Evolutionary conservation across 1,284 basidiomycete species (phyloP).

Genomic region (Retiboletus flavoniger): DNA sequence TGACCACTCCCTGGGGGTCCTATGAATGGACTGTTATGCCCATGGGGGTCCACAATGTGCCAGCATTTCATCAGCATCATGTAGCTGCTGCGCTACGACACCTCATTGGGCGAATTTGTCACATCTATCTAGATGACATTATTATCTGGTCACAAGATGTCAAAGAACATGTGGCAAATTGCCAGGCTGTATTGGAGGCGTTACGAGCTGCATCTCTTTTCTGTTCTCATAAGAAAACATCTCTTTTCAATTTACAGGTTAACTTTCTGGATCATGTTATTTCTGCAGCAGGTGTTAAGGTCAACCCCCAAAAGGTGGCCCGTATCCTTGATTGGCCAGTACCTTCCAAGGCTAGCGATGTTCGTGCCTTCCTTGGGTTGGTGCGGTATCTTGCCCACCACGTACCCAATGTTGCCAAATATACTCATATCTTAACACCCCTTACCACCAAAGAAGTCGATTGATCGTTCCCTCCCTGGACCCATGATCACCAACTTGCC

Average conservation of each 20-base stretch:
- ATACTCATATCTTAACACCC: no score
- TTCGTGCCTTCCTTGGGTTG: constrained; percentile 39
- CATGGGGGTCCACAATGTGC: background rate
- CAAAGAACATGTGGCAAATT: constrained; percentile 28
- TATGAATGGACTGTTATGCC: background rate
- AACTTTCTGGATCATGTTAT: background rate
- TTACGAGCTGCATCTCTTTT: background rate
- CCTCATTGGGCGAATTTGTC: constrained; percentile 22
- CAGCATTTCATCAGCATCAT: constrained; percentile 17
- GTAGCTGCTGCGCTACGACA: constrained; percentile 15
- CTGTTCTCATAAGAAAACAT: background rate
- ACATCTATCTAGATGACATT: constrained; percentile 41
- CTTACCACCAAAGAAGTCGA: background rate
- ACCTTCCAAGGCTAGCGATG: constrained; percentile 26
- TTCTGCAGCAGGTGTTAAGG: background rate
- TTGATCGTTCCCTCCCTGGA: constrained; percentile 30
- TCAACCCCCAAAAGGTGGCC: background rate
- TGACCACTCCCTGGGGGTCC: background rate
- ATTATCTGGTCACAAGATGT: constrained; percentile 36
- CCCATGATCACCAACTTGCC: constrained; percentile 25
- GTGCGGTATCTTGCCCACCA: constrained; percentile 38
- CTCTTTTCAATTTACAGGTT: background rate
- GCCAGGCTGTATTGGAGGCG: background rate
- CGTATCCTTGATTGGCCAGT: constrained; percentile 34
- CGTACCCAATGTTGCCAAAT: background rate